Conservation (phyloP, 495 filamentous ascomycete genomes). For the Trichocladium antarcticum region DNA sequence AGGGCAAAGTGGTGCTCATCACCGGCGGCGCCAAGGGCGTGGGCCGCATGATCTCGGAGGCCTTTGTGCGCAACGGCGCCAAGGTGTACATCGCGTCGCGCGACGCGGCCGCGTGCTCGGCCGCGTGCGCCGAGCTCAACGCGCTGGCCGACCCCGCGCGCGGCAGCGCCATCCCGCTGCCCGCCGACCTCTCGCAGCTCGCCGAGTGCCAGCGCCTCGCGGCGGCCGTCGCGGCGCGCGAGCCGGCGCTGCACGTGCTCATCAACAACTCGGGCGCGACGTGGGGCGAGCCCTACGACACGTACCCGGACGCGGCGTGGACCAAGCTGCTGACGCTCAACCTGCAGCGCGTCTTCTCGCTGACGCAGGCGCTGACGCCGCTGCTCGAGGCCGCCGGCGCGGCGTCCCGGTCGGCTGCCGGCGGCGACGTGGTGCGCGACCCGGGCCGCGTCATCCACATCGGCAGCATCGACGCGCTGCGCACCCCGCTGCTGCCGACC, state of each 20-base stretch:
- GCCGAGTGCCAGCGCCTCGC: slow-evolving; percentile 51
- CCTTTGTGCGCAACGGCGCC: slow-evolving; percentile 66
- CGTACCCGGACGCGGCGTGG: slow-evolving; percentile 63
- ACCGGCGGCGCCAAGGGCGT: slow-evolving; percentile 47
- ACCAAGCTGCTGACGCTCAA: slow-evolving; percentile 67
- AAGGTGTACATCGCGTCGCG: slow-evolving; percentile 81
- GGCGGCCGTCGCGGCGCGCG: slow-evolving; percentile 48
- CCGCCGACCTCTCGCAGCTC: slow-evolving; percentile 29
- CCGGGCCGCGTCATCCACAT: slow-evolving; percentile 65
- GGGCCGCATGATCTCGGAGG: slow-evolving; percentile 71
- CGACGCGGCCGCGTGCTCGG: slow-evolving; percentile 27
- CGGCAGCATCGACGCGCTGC: slow-evolving; percentile 61
- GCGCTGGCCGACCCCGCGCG: no score
- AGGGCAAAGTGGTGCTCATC: slow-evolving; percentile 34
- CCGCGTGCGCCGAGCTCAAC: slow-evolving; percentile 23
- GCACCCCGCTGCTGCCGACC: slow-evolving; percentile 59
- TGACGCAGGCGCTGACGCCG: slow-evolving; percentile 63
- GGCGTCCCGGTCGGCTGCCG: slow-evolving; percentile 31
- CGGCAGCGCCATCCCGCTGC: slow-evolving; percentile 31
- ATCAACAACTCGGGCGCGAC: slow-evolving; percentile 76
- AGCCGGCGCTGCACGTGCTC: slow-evolving; percentile 54
- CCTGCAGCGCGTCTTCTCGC: slow-evolving; percentile 67
- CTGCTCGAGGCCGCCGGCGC: slow-evolving; percentile 46
- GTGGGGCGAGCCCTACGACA: slow-evolving; percentile 60
- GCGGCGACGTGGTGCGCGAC: slow-evolving; percentile 27